These are phyloP conservation scores for Linnemannia schmuckeri DNA, from an alignment of 192 early-diverging fungal species.

Conservation along the genomic window DNA sequence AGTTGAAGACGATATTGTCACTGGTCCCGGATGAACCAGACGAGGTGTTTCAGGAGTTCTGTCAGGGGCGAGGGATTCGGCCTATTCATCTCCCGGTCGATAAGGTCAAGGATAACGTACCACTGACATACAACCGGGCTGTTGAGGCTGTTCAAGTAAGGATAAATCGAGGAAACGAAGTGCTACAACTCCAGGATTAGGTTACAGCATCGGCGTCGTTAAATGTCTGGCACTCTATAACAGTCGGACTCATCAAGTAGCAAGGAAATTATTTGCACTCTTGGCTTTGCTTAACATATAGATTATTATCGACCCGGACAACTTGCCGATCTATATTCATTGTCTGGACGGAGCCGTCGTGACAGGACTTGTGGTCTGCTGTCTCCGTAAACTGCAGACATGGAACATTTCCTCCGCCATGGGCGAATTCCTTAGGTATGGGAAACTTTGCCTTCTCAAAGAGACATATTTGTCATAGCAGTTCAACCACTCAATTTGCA, in stretches of 20 bases:
- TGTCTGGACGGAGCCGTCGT: slow-evolving; percentile 86
- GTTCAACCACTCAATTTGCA: background rate
- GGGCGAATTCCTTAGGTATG: slow-evolving; percentile 78
- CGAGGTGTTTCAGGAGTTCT: slow-evolving; percentile 72
- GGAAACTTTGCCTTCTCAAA: background rate
- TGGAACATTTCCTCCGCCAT: slow-evolving; percentile 84
- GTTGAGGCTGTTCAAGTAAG: slow-evolving; percentile 73
- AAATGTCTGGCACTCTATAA: background rate
- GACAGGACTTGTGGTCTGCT: slow-evolving; percentile 87
- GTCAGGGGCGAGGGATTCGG: slow-evolving; percentile 71
- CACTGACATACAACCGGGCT: slow-evolving; percentile 81
- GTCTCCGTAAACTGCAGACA: slow-evolving; percentile 90
- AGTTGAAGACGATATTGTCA: slow-evolving; percentile 87
- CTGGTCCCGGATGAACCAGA: slow-evolving; percentile 84
- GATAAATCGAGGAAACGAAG: background rate
- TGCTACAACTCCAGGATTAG: background rate
- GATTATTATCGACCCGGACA: slow-evolving; percentile 80
- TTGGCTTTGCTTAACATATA: slow-evolving; percentile 37
- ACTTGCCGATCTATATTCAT: slow-evolving; percentile 88
- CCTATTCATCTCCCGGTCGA: slow-evolving; percentile 79
- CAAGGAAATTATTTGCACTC: too few relatives aligned
- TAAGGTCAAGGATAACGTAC: slow-evolving; percentile 90
- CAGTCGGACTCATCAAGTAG: background rate
- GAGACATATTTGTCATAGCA: slow-evolving; percentile 13
- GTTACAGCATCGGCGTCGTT: background rate